Percentiles rank a stretch among this genome's conserved stretches.
Evolutionary conservation across 345 rosid species (phyloP).

Genomic region (Chamaenerion angustifolium): DNA sequence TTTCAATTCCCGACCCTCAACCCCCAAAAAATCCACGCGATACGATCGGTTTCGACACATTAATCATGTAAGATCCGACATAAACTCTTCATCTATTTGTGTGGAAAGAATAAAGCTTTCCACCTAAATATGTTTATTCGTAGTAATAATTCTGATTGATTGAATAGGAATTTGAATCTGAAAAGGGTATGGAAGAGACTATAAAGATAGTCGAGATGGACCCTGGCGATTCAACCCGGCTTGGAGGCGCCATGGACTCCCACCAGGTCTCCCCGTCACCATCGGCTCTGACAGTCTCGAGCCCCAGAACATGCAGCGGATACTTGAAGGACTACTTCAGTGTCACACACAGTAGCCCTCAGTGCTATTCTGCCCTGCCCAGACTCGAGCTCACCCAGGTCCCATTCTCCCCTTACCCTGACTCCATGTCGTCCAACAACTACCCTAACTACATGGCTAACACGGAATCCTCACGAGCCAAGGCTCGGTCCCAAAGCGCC

Average conservation of each 20-base stretch:
- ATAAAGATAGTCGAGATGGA: slow-evolving; percentile 86
- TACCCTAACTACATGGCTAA: slow-evolving; percentile 85
- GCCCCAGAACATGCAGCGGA: slow-evolving; percentile 56
- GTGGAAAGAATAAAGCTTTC: no score
- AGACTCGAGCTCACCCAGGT: slow-evolving; percentile 39
- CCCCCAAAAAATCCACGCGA: slow-evolving; percentile 35
- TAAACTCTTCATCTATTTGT: not conserved
- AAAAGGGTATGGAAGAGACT: slow-evolving; percentile 45
- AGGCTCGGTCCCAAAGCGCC: slow-evolving; percentile 69
- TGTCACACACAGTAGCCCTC: slow-evolving; percentile 64
- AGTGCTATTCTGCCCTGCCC: slow-evolving; percentile 39
- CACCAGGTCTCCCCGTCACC: slow-evolving; percentile 39
- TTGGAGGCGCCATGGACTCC: slow-evolving; percentile 18
- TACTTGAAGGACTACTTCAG: slow-evolving; percentile 64
- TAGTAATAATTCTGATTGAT: no score
- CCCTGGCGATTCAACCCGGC: slow-evolving; percentile 24
- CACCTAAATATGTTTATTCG: no score
- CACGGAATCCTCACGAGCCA: slow-evolving; percentile 68
- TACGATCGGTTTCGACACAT: slow-evolving; percentile 11
- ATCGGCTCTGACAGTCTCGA: slow-evolving; percentile 57
- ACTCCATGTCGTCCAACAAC: no score
- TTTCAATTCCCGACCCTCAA: slow-evolving; percentile 31
- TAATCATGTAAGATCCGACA: slow-evolving; percentile 24
- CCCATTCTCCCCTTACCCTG: slow-evolving; percentile 44
- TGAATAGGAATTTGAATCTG: slow-evolving; percentile 16